Percentiles rank a stretch among this genome's conserved stretches.
Conservation (phyloP, 148 eudicot genomes). For the Polygonum aviculare region DNA sequence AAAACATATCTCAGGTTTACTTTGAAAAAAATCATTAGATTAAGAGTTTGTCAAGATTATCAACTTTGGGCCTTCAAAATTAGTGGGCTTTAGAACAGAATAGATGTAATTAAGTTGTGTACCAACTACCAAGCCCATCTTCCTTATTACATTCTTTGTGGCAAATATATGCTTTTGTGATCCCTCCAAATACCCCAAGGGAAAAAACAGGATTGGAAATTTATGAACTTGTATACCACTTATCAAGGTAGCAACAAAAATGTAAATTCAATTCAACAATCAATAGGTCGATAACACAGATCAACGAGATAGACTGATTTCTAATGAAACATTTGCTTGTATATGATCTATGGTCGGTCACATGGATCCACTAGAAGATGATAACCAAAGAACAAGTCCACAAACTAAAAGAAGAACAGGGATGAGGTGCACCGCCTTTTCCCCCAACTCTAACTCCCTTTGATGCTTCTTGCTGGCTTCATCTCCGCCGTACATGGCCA, state of each 20-base stretch:
- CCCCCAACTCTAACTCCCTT: background rate
- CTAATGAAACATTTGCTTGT: background rate
- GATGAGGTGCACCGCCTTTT: background rate
- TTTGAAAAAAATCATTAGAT: no score
- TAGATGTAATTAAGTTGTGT: background rate
- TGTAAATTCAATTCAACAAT: background rate
- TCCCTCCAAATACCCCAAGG: no score
- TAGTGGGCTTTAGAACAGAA: background rate
- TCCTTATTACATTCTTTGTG: no score
- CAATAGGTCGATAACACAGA: background rate
- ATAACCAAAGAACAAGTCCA: background rate
- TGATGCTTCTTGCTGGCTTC: background rate
- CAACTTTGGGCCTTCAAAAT: background rate
- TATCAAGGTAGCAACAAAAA: no score
- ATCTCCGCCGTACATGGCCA: background rate
- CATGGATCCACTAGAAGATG: background rate
- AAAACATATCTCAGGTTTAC: no score
- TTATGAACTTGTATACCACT: no score
- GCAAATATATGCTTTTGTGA: no score
- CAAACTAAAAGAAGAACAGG: background rate
- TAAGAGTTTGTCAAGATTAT: background rate
- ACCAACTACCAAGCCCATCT: background rate
- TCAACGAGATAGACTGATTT: background rate
- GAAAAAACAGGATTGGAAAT: no score
- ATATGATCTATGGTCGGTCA: no score